Conservation (phyloP, 2,329 filamentous ascomycete species). For the Hypoxylon sp. region DNA sequence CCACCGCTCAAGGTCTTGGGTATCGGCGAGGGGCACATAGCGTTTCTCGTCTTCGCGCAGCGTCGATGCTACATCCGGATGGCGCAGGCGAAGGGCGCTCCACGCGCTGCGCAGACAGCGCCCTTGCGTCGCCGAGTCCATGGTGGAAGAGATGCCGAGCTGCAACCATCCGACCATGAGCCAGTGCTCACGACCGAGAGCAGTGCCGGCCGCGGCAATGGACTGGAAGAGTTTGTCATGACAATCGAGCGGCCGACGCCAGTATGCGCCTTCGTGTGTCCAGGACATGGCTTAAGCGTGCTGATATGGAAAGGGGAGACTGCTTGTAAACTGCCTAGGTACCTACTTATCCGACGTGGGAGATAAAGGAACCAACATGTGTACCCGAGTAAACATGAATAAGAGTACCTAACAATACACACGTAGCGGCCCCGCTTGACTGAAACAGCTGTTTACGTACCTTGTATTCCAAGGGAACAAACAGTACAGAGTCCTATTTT, state of each 20-base stretch:
- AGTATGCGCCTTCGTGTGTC: conserved; percentile 9
- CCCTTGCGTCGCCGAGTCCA: background rate
- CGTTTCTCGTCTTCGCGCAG: conserved; percentile 21
- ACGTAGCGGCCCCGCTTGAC: too few species aligned
- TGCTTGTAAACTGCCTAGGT: too few species aligned
- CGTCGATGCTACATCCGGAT: conserved; percentile 18
- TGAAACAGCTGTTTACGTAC: too few species aligned
- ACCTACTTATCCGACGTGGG: too few species aligned
- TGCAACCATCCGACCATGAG: conserved; percentile 9
- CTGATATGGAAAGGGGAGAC: too few species aligned
- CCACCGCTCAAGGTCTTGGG: conserved; percentile 4
- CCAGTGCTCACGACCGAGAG: conserved; percentile 26
- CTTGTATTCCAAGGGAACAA: too few species aligned
- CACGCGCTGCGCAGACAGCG: conserved; percentile 15
- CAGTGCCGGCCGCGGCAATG: conserved; percentile 13
- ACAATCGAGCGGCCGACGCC: conserved; percentile 28
- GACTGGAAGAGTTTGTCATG: conserved; percentile 22
- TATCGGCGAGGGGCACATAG: conserved; percentile 13
- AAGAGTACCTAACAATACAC: too few species aligned
- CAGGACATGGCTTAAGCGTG: too few species aligned
- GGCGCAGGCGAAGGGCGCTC: conserved; percentile 13
- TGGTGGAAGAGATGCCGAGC: background rate
- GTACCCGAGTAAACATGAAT: too few species aligned
- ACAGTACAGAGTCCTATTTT: too few species aligned
- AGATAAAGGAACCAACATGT: too few species aligned